phyloP scores from a whole-genome alignment of 306 rosid species.

The Dalbergia cultrata region DNA sequence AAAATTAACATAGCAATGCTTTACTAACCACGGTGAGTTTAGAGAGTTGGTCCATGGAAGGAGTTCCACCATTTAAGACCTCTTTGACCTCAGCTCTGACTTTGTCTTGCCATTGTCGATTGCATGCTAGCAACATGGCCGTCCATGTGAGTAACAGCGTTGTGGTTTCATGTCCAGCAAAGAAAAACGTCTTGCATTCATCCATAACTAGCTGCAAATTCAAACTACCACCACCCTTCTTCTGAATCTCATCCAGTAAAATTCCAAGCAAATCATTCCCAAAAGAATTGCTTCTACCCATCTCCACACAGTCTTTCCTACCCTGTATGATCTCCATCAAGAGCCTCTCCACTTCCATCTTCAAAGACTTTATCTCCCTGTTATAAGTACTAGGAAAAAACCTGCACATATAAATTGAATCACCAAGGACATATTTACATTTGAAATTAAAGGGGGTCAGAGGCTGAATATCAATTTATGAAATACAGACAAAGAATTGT shows the following conservation, averaged over 20 bases:
- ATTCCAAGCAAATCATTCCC: slow-evolving; percentile 87
- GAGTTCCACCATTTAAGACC: slow-evolving; percentile 62
- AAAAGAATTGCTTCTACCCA: slow-evolving; percentile 74
- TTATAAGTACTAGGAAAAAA: slow-evolving; percentile 84
- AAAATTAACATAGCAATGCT: neutral
- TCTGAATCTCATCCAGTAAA: slow-evolving; percentile 72
- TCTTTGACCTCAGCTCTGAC: slow-evolving; percentile 69
- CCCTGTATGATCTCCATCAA: slow-evolving; percentile 87
- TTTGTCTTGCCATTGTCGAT: slow-evolving; percentile 80
- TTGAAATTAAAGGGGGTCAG: neutral
- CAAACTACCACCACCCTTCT: slow-evolving; percentile 51
- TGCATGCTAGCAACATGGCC: slow-evolving; percentile 75
- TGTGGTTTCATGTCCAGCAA: slow-evolving; percentile 96
- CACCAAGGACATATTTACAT: neutral
- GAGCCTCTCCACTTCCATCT: slow-evolving; percentile 78
- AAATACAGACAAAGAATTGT: no score
- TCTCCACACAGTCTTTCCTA: slow-evolving; percentile 72
- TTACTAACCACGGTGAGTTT: slow-evolving; percentile 69
- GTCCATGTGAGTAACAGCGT: slow-evolving; percentile 94
- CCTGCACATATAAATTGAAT: slow-evolving; percentile 49
- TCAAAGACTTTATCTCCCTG: slow-evolving; percentile 76
- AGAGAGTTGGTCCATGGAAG: slow-evolving; percentile 74
- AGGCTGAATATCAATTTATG: no score
- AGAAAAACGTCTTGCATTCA: slow-evolving; percentile 96
- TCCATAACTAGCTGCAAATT: slow-evolving; percentile 86